Conservation (phyloP, 2,329 filamentous ascomycete species). For the Claviceps sp. region DNA sequence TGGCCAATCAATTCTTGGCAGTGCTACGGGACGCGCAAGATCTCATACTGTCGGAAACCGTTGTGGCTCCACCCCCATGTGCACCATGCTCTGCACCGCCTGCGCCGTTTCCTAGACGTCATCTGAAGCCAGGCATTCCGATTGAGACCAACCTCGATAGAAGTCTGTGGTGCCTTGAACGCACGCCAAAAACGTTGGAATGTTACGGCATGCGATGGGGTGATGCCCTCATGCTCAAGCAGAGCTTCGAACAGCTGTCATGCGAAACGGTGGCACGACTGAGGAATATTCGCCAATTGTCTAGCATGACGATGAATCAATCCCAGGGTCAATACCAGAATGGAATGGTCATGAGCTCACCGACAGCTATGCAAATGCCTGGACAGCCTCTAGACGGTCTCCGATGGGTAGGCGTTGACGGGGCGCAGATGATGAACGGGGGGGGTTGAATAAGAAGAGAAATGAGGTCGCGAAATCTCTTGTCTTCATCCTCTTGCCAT, state of each 20-base stretch:
- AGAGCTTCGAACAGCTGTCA: slow-evolving; percentile 38
- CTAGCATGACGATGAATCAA: slow-evolving; percentile 18
- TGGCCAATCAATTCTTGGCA: slow-evolving; percentile 49
- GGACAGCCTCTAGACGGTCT: slow-evolving; percentile 16
- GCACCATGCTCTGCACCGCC: slow-evolving; percentile 34
- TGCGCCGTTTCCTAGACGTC: slow-evolving; percentile 38
- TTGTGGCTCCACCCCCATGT: slow-evolving; percentile 30
- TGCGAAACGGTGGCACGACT: slow-evolving; percentile 30
- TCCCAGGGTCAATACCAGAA: slow-evolving; percentile 22
- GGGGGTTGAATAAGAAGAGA: slow-evolving; percentile 7
- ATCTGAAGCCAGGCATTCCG: slow-evolving; percentile 20
- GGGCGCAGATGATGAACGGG: slow-evolving; percentile 28
- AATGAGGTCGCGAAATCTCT: neutral
- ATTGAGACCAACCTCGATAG: slow-evolving; percentile 38
- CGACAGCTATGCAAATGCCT: slow-evolving; percentile 6
- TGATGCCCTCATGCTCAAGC: slow-evolving; percentile 38
- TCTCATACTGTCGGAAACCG: slow-evolving; percentile 37
- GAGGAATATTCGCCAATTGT: slow-evolving; percentile 22
- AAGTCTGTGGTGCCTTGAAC: slow-evolving; percentile 41
- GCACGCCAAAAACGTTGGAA: slow-evolving; percentile 38
- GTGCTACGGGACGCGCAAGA: slow-evolving; percentile 46
- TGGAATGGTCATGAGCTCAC: slow-evolving; percentile 7
- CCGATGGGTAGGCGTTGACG: slow-evolving; percentile 32
- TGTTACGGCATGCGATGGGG: slow-evolving; percentile 48
- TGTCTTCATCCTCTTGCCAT: neutral